phyloP scores from a whole-genome alignment of 2,329 filamentous ascomycete species.

The Colletotrichum sp. region DNA sequence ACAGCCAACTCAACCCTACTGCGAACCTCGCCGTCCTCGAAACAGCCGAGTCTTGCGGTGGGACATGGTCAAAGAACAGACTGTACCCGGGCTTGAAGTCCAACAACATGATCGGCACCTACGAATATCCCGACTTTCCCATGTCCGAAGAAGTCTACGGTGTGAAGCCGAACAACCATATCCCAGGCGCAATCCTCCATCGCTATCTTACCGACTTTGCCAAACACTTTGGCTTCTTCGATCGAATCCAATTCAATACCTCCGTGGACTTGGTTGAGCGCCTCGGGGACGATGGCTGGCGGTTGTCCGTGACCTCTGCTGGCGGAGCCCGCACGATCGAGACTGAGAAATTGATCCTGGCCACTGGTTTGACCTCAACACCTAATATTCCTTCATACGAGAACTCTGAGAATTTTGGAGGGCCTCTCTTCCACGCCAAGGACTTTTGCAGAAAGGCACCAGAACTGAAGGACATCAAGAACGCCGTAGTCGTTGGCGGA shows the following conservation, averaged over 20 bases:
- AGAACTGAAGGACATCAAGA: slow-evolving; percentile 34
- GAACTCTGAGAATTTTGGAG: slow-evolving; percentile 39
- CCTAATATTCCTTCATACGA: slow-evolving; percentile 44
- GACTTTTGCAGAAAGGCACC: slow-evolving; percentile 41
- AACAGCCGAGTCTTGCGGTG: slow-evolving; percentile 55
- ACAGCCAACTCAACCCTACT: slow-evolving; percentile 51
- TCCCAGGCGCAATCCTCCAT: slow-evolving; percentile 40
- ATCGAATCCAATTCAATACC: slow-evolving; percentile 54
- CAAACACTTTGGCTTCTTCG: slow-evolving; percentile 50
- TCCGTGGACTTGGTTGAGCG: slow-evolving; percentile 47
- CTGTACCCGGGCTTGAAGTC: slow-evolving; percentile 66
- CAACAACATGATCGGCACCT: slow-evolving; percentile 68
- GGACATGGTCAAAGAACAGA: slow-evolving; percentile 64
- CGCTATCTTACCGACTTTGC: slow-evolving; percentile 42
- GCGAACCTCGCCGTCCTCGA: slow-evolving; percentile 56
- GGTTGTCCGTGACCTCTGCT: not conserved
- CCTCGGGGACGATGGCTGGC: not conserved
- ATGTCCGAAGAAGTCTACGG: slow-evolving; percentile 55
- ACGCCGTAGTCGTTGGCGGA: slow-evolving; percentile 55
- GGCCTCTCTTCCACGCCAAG: slow-evolving; percentile 47
- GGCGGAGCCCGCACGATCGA: slow-evolving; percentile 12
- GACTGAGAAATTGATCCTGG: slow-evolving; percentile 50
- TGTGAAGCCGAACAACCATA: slow-evolving; percentile 35
- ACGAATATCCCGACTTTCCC: slow-evolving; percentile 68
- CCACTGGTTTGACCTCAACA: slow-evolving; percentile 52